Conservation (phyloP, 768 basidiomycete genomes). For the Mycena vulgaris region DNA sequence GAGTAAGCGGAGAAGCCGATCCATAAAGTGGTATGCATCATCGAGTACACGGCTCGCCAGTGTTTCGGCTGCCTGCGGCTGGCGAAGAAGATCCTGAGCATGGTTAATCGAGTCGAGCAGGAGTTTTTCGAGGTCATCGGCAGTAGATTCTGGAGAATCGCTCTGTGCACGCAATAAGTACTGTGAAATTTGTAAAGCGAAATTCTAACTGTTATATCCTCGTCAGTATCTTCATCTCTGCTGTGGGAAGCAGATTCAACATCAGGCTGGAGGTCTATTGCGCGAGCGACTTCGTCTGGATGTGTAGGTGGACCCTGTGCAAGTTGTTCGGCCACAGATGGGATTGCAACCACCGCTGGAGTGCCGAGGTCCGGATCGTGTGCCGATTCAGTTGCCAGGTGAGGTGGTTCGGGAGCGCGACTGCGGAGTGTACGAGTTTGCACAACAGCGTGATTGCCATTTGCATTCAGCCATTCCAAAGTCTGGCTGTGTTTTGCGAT, state of each 20-base stretch:
- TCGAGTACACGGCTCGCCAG: conserved; percentile 24
- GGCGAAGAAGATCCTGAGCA: conserved; percentile 1
- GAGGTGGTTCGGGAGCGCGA: conserved; percentile 16
- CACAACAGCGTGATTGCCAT: conserved; percentile 26
- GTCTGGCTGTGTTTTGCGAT: conserved; percentile 31
- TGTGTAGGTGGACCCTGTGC: not conserved
- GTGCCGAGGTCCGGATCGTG: conserved; percentile 14
- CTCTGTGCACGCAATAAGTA: not conserved
- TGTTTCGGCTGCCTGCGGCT: not conserved
- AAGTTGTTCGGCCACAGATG: conserved; percentile 11
- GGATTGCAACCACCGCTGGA: conserved; percentile 20
- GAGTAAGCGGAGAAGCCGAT: conserved; percentile 12
- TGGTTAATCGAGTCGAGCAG: not conserved
- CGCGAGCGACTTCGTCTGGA: conserved; percentile 2
- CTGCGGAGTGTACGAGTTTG: conserved; percentile 33
- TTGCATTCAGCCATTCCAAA: conserved; percentile 20
- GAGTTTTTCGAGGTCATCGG: conserved; percentile 5
- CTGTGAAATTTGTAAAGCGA: not conserved
- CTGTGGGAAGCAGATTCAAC: not conserved
- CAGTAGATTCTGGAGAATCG: not conserved
- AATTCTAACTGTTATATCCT: conserved; percentile 1
- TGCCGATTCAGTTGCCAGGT: conserved; percentile 8
- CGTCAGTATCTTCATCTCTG: not conserved
- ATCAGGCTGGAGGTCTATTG: not conserved
- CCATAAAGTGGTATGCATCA: conserved; percentile 29